These are phyloP conservation scores for Globisporangium polare DNA, from an alignment of 352 stramenopile species.

Conservation along the genomic window DNA sequence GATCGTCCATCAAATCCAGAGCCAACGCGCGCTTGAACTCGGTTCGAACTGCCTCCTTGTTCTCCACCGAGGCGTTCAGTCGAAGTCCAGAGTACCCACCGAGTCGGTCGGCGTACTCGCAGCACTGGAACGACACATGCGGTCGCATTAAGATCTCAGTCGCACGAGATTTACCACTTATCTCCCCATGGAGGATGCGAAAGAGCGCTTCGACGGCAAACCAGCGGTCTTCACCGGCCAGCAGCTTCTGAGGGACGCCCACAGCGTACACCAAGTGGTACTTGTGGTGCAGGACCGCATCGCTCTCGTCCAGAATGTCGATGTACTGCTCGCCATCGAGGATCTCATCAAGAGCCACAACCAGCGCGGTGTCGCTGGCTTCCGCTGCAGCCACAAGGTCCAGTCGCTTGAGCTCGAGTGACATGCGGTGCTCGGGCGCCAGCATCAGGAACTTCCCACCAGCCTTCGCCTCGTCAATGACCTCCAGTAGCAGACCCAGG, in stretches of 20 bases:
- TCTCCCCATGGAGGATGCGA: conserved; percentile 14
- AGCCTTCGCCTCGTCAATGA: conserved; percentile 29
- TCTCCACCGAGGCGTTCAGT: conserved; percentile 23
- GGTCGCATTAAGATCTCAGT: conserved; percentile 33
- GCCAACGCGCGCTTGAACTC: conserved; percentile 40
- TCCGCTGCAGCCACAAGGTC: conserved; percentile 31
- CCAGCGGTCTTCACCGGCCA: conserved; percentile 47
- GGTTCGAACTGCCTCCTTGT: conserved; percentile 14
- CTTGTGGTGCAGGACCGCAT: conserved; percentile 83
- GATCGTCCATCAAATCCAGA: conserved; percentile 53
- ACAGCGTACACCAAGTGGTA: conserved; percentile 90
- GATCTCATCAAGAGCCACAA: conserved; percentile 31
- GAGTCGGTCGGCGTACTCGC: conserved; percentile 31
- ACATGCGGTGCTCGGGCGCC: conserved; percentile 84
- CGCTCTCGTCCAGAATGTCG: conserved; percentile 87
- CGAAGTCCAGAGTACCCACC: conserved; percentile 45
- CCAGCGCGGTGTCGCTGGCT: conserved; percentile 7
- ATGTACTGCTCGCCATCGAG: conserved; percentile 47
- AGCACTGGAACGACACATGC: conserved; percentile 29
- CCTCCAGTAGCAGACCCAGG: conserved; percentile 31
- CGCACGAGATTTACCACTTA: conserved; percentile 9
- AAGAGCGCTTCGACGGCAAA: conserved; percentile 50
- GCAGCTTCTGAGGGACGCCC: conserved; percentile 41
- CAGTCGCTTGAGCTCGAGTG: conserved; percentile 79
- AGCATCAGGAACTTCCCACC: conserved; percentile 62